Base-by-base conservation (phyloP, 768 basidiomycete species). In the Russula dissimulans region DNA sequence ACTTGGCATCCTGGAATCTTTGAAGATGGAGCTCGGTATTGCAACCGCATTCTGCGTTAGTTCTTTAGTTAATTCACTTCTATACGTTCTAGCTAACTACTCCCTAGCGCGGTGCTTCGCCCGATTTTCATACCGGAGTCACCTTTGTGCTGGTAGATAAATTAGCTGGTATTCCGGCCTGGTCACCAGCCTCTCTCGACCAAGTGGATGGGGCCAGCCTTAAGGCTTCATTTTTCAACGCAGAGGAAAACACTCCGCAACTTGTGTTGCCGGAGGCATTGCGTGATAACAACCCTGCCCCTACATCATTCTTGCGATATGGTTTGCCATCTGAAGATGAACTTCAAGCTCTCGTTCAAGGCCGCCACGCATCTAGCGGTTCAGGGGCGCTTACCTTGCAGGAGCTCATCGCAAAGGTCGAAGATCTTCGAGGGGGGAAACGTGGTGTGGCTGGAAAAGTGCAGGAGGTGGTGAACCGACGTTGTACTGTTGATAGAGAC, bases 21-120 rank as follows among this genome's bases (percentile, higher is more conserved):
- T 98, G 61, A 75, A 87, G 65, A 91, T 89, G 84, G 95, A 98
- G 69, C 76, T 94, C 64, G 82, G 82, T 66, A 87, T 97, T 68
- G 94, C 91, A 18, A 84, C 88, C 38, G 93, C 92, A 15, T 95
- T 84, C 71, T 90, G 89, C 67, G 94, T 95, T 72, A 77, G 91
- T 82, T 17, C 12, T 34, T 46, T 17, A 15, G 32, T 18, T 55
- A 22, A 15, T 14, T 63, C 48, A 41, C 36, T 49, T n/a, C 48
- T 29, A 1, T 52, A 32, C 43, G 43, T 29, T 26, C 26, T 43
- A 18, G 39, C n/a, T 38, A 18, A 45, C 22, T 50, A 11, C 18
- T 38, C 29, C 38, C 18, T 68, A 94, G 93, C 83, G 76, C 66
- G 84, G 82, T 53, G 86, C 85, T 45, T 89, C 83, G 70, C 77